Base-by-base conservation (phyloP, 2,329 filamentous ascomycete species). In the Apiospora aurea region DNA sequence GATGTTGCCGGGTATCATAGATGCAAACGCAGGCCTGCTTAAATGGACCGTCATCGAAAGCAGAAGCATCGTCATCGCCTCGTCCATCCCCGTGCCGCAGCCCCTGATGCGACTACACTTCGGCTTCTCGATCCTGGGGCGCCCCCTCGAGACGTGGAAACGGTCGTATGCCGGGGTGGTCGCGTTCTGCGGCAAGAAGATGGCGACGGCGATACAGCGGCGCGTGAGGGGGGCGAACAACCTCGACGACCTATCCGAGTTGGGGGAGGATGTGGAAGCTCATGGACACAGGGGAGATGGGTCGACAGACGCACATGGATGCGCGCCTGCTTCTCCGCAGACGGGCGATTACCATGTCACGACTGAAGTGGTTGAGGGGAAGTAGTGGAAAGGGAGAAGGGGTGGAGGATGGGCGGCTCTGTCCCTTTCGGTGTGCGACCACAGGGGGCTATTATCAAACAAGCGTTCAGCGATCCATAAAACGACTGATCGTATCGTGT, bases 21-120 rank as follows among this genome's bases (percentile, higher is more conserved):
- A 79, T 61, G 74, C 72, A 41, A 73, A 69, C 21, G 70, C 73
- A 2, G 73, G 73, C 34, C 53, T 73, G 41, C 66, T 72, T 21
- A 73, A 73, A 29, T 76, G 75, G 74, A 76, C 75, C 14, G 68
- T 71, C 74, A 73, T 79, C 71, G 78, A 79, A 73, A 77, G 76
- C 41, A 75, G 73, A 67, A 75, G 76, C 11, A 77, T 79, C 69
- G 79, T 79, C 38, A 79, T 80, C 66, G 79, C 78, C 10, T 74
- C 77, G 1, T 79, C 74, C 66, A 79, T 80, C 34, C 79, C 79
- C 0, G 53, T 79, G 69, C 76, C 80, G 1, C 76, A 76, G 11
- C 79, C 78, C 0, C 70, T 80, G 1, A 43, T 78, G 49, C 77
- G 78, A 26, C 71, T 73, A 43, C 26, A 74, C 21, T 71, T 72